Evolutionary conservation across 2,329 filamentous ascomycete genomes (phyloP), one percentile per base, ranked within the genome.

Genomic region (Microthyrium microscopicum): DNA sequence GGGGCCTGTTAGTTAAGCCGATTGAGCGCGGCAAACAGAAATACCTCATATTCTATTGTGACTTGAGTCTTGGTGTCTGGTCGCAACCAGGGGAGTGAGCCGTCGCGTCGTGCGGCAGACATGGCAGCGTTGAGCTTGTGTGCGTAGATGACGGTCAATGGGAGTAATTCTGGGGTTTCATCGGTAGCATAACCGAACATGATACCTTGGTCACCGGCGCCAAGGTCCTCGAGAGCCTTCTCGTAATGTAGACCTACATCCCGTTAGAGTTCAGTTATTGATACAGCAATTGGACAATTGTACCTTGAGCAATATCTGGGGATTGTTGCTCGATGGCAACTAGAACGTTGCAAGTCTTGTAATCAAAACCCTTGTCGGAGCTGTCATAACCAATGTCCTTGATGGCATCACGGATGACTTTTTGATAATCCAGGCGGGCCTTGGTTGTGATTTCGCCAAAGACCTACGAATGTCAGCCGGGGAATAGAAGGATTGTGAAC

Each of bases 121-220:
- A 98, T 92, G 60, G 83, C 83, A 55, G 77, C 70, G 68, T 98
- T 98, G 50, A 98, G 81, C 71, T 85, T 84, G 75, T 98, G 89
- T 53, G 89, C 79, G 54, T 95, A 75, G 52, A 87, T 73, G 48
- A 95, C 71, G 52, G 87, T 95, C 53, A 98, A 70, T 46, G 89
- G 89, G 57, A 95, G 81, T 49, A 92, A 73, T 68, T 98, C 89
- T 41, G 87, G 85, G 51, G 89, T 95, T 73, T 98, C 89, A 54
- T 98, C 89, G 52, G 89, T 93, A 60, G 89, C 89, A 72, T 98
- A 98, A 52, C 89, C 89, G 64, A 98, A 98, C 89, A 98, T 98
- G 71, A 98, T 94, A 70, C 89, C 89, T 71, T 98, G 89, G 65
- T 98, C 89, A 78, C 89, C 89, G 42, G 89, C 89, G 62, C 89